Conservation (phyloP, 129 eudicot species). For the Mikania micrantha region DNA sequence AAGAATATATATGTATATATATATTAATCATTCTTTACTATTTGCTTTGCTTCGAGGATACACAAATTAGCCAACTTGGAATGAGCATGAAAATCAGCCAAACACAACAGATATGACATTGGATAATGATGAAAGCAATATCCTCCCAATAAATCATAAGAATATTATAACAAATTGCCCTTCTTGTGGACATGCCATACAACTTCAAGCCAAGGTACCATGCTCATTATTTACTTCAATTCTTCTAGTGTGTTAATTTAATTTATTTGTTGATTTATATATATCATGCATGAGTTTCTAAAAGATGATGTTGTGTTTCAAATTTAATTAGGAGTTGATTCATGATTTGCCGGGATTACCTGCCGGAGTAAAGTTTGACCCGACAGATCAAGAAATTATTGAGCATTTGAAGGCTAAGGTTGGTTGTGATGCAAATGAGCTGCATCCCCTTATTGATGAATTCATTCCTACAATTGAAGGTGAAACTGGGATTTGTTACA, state of each 20-base stretch:
- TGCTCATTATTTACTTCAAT: not conserved
- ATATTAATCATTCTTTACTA: constrained; percentile 12
- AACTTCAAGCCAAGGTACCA: constrained; percentile 55
- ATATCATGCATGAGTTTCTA: not conserved
- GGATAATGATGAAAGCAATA: constrained; percentile 35
- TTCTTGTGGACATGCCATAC: constrained; percentile 75
- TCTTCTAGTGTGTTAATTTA: not conserved
- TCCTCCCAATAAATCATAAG: constrained; percentile 20
- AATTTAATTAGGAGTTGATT: constrained; percentile 34
- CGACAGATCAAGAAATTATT: constrained; percentile 79
- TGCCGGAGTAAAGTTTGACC: constrained; percentile 96
- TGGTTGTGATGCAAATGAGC: constrained; percentile 36
- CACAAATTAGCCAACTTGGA: constrained; percentile 29
- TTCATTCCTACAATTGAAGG: constrained; percentile 88
- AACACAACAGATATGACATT: constrained; percentile 47
- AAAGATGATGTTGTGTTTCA: not conserved
- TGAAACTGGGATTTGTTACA: constrained; percentile 91
- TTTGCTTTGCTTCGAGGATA: constrained; percentile 33
- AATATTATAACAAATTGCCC: constrained; percentile 46
- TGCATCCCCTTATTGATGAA: constrained; percentile 82
- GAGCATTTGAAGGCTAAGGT: constrained; percentile 88
- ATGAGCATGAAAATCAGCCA: constrained; percentile 28
- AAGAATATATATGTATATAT: too few relatives aligned
- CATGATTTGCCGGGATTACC: constrained; percentile 86
- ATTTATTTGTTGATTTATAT: not conserved